Conservation (phyloP, 1,139 yeast species). For the Candida labiduridarum region DNA sequence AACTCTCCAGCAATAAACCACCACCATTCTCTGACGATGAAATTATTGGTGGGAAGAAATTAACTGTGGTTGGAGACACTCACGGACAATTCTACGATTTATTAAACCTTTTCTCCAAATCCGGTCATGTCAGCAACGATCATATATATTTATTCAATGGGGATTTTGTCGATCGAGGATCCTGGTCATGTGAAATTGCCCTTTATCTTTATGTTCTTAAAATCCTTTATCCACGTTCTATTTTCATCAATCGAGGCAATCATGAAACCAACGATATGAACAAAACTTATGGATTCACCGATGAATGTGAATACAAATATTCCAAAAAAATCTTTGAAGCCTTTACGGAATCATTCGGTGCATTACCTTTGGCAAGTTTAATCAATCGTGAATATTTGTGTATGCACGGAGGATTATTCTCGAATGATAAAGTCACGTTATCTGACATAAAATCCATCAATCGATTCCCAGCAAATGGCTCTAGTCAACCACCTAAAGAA, state of each 20-base stretch:
- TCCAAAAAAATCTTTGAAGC: constrained; percentile 80
- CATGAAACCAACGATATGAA: constrained; percentile 98
- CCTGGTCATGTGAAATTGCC: constrained; percentile 98
- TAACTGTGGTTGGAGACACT: constrained; percentile 96
- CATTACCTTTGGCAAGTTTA: constrained; percentile 83
- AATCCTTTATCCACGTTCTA: constrained; percentile 69
- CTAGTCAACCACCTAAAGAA: constrained; percentile 82
- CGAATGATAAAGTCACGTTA: constrained; percentile 70
- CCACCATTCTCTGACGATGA: constrained; percentile 17
- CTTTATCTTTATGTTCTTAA: constrained; percentile 77
- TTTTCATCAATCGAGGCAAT: constrained; percentile 88
- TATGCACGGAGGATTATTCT: constrained; percentile 95
- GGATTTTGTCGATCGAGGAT: constrained; percentile 97
- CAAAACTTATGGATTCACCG: constrained; percentile 93
- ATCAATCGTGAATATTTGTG: constrained; percentile 78
- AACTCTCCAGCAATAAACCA: constrained; percentile 13
- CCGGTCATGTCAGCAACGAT: constrained; percentile 66
- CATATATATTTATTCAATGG: constrained; percentile 92
- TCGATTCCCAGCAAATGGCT: constrained; percentile 57
- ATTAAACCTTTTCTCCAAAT: constrained; percentile 70
- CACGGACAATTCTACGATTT: constrained; percentile 96
- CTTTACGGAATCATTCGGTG: constrained; percentile 84
- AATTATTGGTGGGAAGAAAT: constrained; percentile 34
- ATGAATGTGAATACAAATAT: constrained; percentile 92
- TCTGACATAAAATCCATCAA: constrained; percentile 74